These are phyloP conservation scores for Lachnellula willkommii DNA, from an alignment of 2,329 filamentous ascomycete species.

Conservation along the genomic window DNA sequence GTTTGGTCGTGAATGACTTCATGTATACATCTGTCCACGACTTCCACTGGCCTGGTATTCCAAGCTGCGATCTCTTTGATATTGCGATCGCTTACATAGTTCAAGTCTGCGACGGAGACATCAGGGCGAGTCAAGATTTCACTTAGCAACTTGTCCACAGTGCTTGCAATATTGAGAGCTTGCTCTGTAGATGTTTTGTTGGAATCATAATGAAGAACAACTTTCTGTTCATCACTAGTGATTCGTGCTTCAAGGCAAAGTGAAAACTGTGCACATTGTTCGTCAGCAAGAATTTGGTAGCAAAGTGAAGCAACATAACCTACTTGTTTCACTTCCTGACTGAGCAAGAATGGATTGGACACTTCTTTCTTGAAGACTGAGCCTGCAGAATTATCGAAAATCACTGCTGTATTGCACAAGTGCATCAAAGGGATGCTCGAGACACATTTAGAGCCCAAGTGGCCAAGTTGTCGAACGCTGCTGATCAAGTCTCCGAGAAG, in stretches of 20 bases:
- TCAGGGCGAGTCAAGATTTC: background rate
- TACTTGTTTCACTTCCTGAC: background rate
- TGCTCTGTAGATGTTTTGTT: background rate
- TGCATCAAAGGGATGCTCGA: background rate
- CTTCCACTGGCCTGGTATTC: slow-evolving; percentile 7
- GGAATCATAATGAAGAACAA: background rate
- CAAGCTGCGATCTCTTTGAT: background rate
- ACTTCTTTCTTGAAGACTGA: background rate
- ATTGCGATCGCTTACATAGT: background rate
- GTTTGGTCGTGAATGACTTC: slow-evolving; percentile 11
- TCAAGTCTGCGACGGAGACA: background rate
- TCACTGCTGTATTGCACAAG: background rate
- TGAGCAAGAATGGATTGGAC: background rate
- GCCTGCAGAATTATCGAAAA: background rate
- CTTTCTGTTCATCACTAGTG: background rate
- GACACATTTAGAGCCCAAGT: background rate
- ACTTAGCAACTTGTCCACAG: background rate
- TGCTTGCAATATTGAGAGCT: background rate
- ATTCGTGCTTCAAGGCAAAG: background rate
- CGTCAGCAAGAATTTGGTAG: background rate
- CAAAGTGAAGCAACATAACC: background rate
- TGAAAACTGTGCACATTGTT: background rate
- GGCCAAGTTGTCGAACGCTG: background rate
- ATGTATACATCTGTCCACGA: slow-evolving; percentile 13
- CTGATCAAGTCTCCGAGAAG: background rate